Conservation (phyloP, 805 yeast species). For the Saturnispora zaruensis region DNA sequence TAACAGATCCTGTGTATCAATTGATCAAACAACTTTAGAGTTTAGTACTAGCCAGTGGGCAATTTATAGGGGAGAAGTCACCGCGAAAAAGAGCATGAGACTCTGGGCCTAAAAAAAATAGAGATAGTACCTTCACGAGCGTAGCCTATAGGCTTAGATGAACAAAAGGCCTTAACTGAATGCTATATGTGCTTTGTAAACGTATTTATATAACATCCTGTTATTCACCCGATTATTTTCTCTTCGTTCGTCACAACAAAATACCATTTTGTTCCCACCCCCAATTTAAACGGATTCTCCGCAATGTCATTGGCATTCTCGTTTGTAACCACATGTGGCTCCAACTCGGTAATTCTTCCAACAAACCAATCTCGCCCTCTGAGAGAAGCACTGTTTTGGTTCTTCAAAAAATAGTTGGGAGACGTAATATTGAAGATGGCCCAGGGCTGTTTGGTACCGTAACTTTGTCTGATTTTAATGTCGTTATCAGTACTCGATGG, state of each 20-base stretch:
- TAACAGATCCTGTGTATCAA: neutral
- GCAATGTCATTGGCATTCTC: conserved; percentile 28
- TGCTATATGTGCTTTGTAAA: neutral
- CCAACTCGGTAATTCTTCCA: conserved; percentile 55
- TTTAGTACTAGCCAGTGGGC: neutral
- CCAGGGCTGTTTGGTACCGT: conserved; percentile 52
- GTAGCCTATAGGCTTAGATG: neutral
- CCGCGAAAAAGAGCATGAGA: neutral
- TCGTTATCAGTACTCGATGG: conserved; percentile 1
- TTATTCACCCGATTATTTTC: conserved; percentile 7
- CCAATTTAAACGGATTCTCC: conserved; percentile 59
- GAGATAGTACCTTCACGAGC: neutral
- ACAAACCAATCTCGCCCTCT: conserved; percentile 73
- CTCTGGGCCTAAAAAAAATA: neutral
- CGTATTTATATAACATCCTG: neutral
- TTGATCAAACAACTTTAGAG: neutral
- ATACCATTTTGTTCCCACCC: conserved; percentile 58
- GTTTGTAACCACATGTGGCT: conserved; percentile 43
- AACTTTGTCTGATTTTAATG: neutral
- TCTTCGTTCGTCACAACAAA: conserved; percentile 47
- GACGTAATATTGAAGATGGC: conserved; percentile 90
- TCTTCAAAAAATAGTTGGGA: conserved; percentile 70
- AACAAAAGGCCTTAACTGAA: neutral
- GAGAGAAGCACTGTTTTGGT: conserved; percentile 21
- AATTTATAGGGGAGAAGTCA: neutral